phyloP scores from a whole-genome alignment of 139 green algal genomes.

The Mychonastes homosphaera region DNA sequence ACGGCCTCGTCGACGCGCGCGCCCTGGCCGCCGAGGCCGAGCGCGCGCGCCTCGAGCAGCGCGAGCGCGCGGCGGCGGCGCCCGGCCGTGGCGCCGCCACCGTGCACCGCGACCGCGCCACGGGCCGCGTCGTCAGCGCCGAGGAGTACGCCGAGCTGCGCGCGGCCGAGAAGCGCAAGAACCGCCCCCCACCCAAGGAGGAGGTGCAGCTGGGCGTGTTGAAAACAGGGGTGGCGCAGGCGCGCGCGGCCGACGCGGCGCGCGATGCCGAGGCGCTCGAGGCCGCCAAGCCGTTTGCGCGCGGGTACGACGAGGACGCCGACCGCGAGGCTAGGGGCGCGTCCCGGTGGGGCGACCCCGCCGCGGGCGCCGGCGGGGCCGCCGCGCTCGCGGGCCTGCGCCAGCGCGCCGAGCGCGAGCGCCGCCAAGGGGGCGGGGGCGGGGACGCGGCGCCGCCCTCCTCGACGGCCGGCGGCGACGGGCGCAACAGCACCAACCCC shows the following conservation, averaged over 20 bases:
- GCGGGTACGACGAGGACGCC: slow-evolving; percentile 41
- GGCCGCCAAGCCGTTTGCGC: slow-evolving; percentile 54
- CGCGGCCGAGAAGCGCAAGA: slow-evolving; percentile 14
- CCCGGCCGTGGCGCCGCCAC: slow-evolving; percentile 44
- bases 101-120: slow-evolving; percentile 61
- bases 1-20: not conserved
- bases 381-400: too few species aligned
- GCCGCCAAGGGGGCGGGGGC: too few species aligned
- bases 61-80: slow-evolving; percentile 3
- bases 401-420: too few species aligned
- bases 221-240: slow-evolving; percentile 61
- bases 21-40: not conserved
- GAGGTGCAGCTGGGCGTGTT: slow-evolving; percentile 53
- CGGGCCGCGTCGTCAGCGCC: slow-evolving; percentile 35
- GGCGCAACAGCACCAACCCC: too few species aligned
- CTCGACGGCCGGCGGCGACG: too few species aligned
- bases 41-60: not conserved
- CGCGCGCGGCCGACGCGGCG: slow-evolving; percentile 29
- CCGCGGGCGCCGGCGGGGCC: too few species aligned
- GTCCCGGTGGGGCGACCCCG: slow-evolving; percentile 80
- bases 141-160: slow-evolving; percentile 39
- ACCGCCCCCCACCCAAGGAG: slow-evolving; percentile 29
- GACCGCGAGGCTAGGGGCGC: slow-evolving; percentile 40
- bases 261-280: slow-evolving; percentile 25
- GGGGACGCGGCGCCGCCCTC: too few species aligned